Base-by-base conservation (phyloP, 2,329 filamentous ascomycete genomes). In the Cercospora berteroae region DNA sequence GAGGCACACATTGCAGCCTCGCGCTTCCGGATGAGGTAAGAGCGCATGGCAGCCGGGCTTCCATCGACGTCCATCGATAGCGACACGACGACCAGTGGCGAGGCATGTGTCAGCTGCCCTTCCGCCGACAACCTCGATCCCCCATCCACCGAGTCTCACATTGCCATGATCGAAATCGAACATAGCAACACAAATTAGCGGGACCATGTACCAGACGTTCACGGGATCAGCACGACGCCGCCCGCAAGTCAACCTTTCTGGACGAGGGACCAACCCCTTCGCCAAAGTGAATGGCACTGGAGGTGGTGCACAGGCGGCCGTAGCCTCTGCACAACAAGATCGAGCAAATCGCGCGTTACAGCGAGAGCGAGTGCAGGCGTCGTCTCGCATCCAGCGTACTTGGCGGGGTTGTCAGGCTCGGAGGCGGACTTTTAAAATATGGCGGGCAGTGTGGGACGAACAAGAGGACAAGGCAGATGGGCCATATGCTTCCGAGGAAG, bases 211-310 rank as follows among this genome's bases (percentile, higher is more conserved):
- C 81, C 89, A 91, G 69, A 93, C 91, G 63, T 99, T 99, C 82
- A 95, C 92, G 25, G 95, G 95, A 74, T 92, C 83, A 80, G 92
- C 93, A 74, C 89, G 92, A 76, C 91, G 92, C 72, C 90, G 90
- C 69, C 90, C 95, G 72, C 94, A 97, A 79, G 93, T 98, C 77
- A 97, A 98, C 80, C 89, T 99, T 69, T 95, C 93, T 72, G 95
- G 93, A 70, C 90, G 94, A 73, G 68, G 74, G 9, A 83, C 84
- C 60, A 96, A 97, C 76, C 92, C 93, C 3, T 96, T 95, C 79
- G 89, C 85, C 68, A 67, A 69, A 56, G 87, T 87, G 16, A 63
- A 56, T 42, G 66, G 52, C 27, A 57, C 61, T 0, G 72, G 79
- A 80, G 67, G 85, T 85, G 76, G 77, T 27, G 85, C 91, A 5